phyloP scores from a whole-genome alignment of 202 grass and related monocot genomes.

The Schoenoplectus triqueter region DNA sequence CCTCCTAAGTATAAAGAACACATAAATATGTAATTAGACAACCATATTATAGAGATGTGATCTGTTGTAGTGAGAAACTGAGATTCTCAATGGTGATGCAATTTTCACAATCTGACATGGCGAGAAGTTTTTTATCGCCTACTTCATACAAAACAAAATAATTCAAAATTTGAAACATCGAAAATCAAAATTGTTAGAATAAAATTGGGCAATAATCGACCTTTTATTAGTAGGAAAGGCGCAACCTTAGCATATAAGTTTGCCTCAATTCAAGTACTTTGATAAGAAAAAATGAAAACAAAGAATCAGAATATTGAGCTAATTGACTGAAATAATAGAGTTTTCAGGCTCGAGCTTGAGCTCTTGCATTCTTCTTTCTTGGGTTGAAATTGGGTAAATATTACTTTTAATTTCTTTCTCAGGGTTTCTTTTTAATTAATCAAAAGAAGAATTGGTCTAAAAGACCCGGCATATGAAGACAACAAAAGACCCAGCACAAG shows the following conservation, averaged over 20 bases:
- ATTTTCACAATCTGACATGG: slow-evolving; percentile 75
- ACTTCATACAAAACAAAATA: not conserved
- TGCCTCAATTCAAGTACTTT: slow-evolving; percentile 20
- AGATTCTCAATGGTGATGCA: slow-evolving; percentile 86
- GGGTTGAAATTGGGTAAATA: no score
- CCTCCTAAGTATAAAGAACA: slow-evolving; percentile 57
- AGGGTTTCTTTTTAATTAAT: no score
- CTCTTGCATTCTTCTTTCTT: no score
- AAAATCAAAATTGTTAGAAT: slow-evolving; percentile 25
- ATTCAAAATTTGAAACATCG: not conserved
- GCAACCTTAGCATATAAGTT: not conserved
- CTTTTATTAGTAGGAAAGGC: not conserved
- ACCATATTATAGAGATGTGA: not conserved
- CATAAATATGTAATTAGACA: not conserved
- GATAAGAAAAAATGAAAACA: not conserved
- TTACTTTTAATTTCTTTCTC: no score
- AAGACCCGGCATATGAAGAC: no score
- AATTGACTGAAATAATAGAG: not conserved
- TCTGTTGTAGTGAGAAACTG: slow-evolving; percentile 20
- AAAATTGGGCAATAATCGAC: not conserved
- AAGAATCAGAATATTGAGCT: not conserved
- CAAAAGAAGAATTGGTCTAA: no score
- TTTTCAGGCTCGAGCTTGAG: no score
- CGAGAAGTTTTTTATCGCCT: slow-evolving; percentile 83
- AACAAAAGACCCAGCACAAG: no score